These are phyloP conservation scores for Aspergillus homomorphus DNA, from an alignment of 495 filamentous ascomycete species.

Conservation along the genomic window DNA sequence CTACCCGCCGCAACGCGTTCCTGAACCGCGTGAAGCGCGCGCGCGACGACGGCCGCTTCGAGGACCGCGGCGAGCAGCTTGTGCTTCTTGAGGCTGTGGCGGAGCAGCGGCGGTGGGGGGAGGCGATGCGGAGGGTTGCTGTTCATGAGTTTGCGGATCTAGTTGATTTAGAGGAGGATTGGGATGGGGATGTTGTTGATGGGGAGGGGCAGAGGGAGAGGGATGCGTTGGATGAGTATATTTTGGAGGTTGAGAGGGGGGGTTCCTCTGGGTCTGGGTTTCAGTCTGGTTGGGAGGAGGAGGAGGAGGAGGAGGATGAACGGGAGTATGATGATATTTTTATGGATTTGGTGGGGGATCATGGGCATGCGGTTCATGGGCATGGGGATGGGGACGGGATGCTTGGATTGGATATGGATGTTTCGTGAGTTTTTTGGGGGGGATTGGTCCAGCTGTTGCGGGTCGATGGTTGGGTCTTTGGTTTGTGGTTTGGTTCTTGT, in stretches of 20 bases:
- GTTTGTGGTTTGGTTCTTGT: neutral
- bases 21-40: conserved; percentile 72
- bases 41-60: conserved; percentile 65
- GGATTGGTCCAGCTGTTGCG: neutral
- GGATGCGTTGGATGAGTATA: conserved; percentile 32
- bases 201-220: conserved; percentile 38
- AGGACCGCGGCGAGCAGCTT: conserved; percentile 75
- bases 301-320: conserved; percentile 2
- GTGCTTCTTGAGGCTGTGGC: conserved; percentile 42
- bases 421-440: conserved; percentile 26
- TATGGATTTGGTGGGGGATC: conserved; percentile 32
- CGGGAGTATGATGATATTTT: conserved; percentile 53
- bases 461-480: neutral
- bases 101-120: conserved; percentile 51
- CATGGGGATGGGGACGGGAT: neutral
- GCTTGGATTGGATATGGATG: conserved; percentile 39
- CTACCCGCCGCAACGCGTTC: conserved; percentile 56
- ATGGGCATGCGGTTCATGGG: neutral
- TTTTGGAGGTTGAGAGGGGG: conserved; percentile 29
- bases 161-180: conserved; percentile 22
- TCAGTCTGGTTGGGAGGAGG: conserved; percentile 14
- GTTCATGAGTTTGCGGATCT: conserved; percentile 23
- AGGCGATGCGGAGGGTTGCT: conserved; percentile 37
- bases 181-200: conserved; percentile 16
- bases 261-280: too few relatives aligned